A percentile compares a stretch with the other conserved stretches of the same genome.
These are phyloP conservation scores for Hygrophoropsis aurantiaca DNA, from an alignment of 768 basidiomycete species.

Conservation along the genomic window DNA sequence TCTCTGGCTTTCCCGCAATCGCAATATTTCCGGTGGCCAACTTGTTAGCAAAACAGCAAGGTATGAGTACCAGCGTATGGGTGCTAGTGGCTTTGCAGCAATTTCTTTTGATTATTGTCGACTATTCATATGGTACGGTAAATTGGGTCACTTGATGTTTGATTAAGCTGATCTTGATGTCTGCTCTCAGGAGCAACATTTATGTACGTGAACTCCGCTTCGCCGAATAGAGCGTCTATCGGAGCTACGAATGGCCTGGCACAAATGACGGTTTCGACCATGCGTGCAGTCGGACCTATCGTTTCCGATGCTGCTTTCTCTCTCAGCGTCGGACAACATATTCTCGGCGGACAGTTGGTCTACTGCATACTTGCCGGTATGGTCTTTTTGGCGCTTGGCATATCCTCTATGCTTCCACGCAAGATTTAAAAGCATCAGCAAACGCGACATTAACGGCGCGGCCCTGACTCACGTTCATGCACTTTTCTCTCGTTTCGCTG, in stretches of 20 bases:
- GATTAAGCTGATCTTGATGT: no score
- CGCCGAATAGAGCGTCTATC: conserved; percentile 58
- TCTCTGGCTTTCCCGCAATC: conserved; percentile 50
- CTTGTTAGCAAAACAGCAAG: conserved; percentile 44
- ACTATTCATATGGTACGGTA: no score
- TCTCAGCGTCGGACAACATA: conserved; percentile 17
- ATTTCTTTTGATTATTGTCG: background rate
- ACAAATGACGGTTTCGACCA: background rate
- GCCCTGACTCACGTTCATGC: no score
- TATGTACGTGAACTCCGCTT: conserved; percentile 58
- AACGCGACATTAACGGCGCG: no score
- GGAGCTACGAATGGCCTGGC: conserved; percentile 59
- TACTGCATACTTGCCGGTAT: conserved; percentile 34
- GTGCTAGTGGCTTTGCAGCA: conserved; percentile 41
- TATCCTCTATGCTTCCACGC: no score
- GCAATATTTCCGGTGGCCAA: conserved; percentile 58
- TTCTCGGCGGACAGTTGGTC: conserved; percentile 51
- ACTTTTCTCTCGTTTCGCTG: no score
- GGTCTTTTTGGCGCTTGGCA: conserved; percentile 17
- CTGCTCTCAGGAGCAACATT: conserved; percentile 53
- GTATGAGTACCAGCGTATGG: conserved; percentile 46
- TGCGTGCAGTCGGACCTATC: conserved; percentile 1
- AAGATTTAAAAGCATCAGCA: no score
- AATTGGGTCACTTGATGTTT: no score
- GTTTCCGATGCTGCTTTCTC: background rate